These are phyloP conservation scores for Solanum chmielewskii DNA, from an alignment of 257 asterid species.

Conservation along the genomic window DNA sequence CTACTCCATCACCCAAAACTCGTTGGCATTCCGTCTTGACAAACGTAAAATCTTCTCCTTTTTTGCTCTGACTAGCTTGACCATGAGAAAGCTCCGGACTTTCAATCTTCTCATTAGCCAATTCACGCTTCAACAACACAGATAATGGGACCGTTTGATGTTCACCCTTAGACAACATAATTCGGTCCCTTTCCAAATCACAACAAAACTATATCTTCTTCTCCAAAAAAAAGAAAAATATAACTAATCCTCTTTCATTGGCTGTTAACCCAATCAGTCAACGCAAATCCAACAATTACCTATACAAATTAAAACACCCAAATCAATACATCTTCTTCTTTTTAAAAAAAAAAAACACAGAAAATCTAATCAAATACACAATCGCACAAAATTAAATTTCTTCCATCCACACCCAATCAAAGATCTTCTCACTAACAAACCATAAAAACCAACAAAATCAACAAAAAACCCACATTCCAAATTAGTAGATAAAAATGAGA, in stretches of 20 bases:
- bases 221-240: not conserved
- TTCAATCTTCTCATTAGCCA: constrained; percentile 91
- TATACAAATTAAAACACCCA: constrained; percentile 5
- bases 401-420: not conserved
- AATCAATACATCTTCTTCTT: not conserved
- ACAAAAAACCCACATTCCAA: not conserved
- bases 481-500: not conserved
- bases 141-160: constrained; percentile 90
- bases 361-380: not conserved
- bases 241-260: constrained; percentile 19
- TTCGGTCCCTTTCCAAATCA: constrained; percentile 16
- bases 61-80: constrained; percentile 86
- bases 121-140: constrained; percentile 80
- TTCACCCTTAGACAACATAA: constrained; percentile 79
- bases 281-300: constrained; percentile 40
- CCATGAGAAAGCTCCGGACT: constrained; percentile 76
- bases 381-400: not conserved
- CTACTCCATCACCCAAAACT: constrained; percentile 79
- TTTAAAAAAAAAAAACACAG: not conserved
- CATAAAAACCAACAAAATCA: not conserved
- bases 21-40: constrained; percentile 83
- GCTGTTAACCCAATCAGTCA: constrained; percentile 23
- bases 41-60: constrained; percentile 88
- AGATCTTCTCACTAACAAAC: not conserved
- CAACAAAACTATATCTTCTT: constrained; percentile 5